These are phyloP conservation scores for Cystobasidium sp. DNA, from an alignment of 1,284 basidiomycete genomes.

Conservation along the genomic window DNA sequence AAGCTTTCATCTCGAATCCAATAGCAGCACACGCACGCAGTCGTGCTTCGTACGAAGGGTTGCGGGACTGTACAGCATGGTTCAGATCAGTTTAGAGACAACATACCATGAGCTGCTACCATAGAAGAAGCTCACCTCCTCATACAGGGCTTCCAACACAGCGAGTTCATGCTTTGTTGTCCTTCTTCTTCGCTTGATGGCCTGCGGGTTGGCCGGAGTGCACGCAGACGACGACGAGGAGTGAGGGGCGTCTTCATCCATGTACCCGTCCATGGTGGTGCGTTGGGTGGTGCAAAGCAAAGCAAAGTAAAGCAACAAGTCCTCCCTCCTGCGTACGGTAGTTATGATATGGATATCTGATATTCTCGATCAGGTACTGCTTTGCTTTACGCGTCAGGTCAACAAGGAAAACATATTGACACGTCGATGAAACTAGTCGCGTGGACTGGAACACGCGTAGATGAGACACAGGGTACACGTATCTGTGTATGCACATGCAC, in stretches of 20 bases:
- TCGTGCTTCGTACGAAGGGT: constrained; percentile 14
- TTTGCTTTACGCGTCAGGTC: background rate
- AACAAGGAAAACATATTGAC: constrained; percentile 4
- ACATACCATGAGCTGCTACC: too few relatives aligned
- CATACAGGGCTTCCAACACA: constrained; percentile 35
- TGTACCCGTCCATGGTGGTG: background rate
- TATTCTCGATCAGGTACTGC: constrained; percentile 15
- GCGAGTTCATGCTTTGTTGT: constrained; percentile 39
- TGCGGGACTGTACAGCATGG: constrained; percentile 9
- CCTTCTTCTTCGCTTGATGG: constrained; percentile 31
- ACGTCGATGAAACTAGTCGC: background rate
- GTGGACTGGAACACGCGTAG: background rate
- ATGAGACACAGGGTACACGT: too few relatives aligned
- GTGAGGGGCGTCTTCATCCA: background rate
- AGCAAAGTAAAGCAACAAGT: background rate
- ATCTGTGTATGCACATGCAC: too few relatives aligned
- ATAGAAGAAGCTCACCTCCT: constrained; percentile 1
- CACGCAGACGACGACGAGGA: constrained; percentile 4
- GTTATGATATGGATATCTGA: too few relatives aligned
- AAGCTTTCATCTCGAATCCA: constrained; percentile 23
- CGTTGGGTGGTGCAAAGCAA: too few relatives aligned
- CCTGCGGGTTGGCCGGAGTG: constrained; percentile 4
- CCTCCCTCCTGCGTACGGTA: background rate
- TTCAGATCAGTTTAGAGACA: background rate
- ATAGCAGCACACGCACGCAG: constrained; percentile 13